Evolutionary conservation across 179 eudicot genomes (phyloP), one percentile per base, ranked within the genome.

Genomic region (Vitellaria paradoxa): DNA sequence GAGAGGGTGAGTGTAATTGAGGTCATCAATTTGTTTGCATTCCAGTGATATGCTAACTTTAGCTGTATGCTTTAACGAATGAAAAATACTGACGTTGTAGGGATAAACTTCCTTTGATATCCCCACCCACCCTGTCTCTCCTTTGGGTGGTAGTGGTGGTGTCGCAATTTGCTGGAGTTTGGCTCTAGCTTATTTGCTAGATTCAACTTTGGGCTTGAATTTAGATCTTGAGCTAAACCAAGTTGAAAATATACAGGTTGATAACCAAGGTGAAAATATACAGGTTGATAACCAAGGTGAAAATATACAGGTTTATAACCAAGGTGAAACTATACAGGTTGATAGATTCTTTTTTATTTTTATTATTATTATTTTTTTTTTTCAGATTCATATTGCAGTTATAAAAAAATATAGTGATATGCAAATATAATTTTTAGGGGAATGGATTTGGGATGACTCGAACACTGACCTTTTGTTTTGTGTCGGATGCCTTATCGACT

Each of bases 301-400:
- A 68, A 42, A 13, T 68, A 68, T 63, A 63, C 49, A 55, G 21
- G 46, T 30, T 26, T 23, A 17, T 62, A 9, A 5, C 14, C 75
- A 70, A 68, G 53, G 20, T 68, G 24, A 68, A 68, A 42, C 26
- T 68, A 68, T 63, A 63, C 49, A 55, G 21, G 62, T 30, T 26
- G 47, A 17, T 62, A 9, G 37, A 30, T 30, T 30, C 37, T 30
- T 30, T 30, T 30, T 30, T 30, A 30, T 30, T 30, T 30, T 30
- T 30, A 30, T 30, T 30, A n/a, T n/a, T 4, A 13, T 4, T 46
- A 7, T 7, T 37, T 20, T 24, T 0, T 24, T 0, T 62, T 49
- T 60, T 23, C 56, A 37, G 26, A 72, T 72, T 56, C 11, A 72
- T 15, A 72, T 72, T 37, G 24, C 67, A 12, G 37, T 30, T 30